phyloP scores from a whole-genome alignment of 2,329 filamentous ascomycete species.

The Ophiocordyceps camponoti-floridani region DNA sequence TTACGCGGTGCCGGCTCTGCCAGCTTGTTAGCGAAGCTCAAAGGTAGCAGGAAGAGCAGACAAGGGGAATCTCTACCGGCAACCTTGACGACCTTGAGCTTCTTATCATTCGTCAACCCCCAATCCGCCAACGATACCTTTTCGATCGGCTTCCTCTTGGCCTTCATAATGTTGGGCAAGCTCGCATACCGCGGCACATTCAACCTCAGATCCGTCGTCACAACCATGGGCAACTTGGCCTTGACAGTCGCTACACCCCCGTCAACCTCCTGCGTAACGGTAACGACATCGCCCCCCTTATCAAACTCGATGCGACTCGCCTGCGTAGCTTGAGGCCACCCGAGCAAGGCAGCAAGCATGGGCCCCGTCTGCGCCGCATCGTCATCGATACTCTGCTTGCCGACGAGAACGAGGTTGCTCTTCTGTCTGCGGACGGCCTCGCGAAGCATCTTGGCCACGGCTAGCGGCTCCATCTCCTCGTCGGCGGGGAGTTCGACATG shows the following conservation, averaged over 20 bases:
- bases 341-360: constrained; percentile 86
- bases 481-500: constrained; percentile 68
- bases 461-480: constrained; percentile 68
- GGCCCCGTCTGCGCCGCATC: constrained; percentile 91
- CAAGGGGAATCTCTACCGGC: constrained; percentile 38
- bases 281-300: constrained; percentile 41
- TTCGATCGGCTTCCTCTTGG: constrained; percentile 97
- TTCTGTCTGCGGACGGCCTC: constrained; percentile 68
- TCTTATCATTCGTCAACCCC: constrained; percentile 53
- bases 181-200: constrained; percentile 93
- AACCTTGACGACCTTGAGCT: constrained; percentile 83
- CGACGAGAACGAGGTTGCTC: constrained; percentile 80
- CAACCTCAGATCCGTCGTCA: constrained; percentile 85
- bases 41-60: neutral
- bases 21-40: neutral
- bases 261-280: constrained; percentile 83
- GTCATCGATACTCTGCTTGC: constrained; percentile 97
- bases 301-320: constrained; percentile 69
- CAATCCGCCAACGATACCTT: constrained; percentile 79
- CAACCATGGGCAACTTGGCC: constrained; percentile 75
- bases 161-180: constrained; percentile 99
- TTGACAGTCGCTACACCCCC: constrained; percentile 82
- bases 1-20: constrained; percentile 71
- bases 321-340: constrained; percentile 91
- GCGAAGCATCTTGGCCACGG: constrained; percentile 78